Evolutionary conservation across 1,139 yeast genomes (phyloP).

Genomic region (Yamadazyma sp.): DNA sequence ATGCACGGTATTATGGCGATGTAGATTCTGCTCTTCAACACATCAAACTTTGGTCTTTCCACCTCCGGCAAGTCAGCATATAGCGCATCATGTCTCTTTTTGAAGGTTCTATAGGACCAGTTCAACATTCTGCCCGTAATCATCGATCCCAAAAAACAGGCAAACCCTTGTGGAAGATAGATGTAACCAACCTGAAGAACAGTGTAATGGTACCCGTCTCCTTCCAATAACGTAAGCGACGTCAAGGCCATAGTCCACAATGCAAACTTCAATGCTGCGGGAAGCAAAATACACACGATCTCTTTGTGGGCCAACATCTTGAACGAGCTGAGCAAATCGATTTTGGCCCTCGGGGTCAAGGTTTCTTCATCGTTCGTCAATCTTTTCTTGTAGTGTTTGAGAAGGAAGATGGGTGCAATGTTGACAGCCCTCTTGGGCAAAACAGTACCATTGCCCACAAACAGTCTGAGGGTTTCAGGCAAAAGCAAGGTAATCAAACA

Average conservation of each 20-base stretch:
- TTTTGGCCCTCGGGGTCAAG: conserved; percentile 17
- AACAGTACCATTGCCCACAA: conserved; percentile 43
- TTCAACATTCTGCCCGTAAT: conserved; percentile 29
- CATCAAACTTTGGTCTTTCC: conserved; percentile 28
- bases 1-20: conserved; percentile 26
- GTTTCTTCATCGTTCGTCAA: conserved; percentile 30
- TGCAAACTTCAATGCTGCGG: conserved; percentile 37
- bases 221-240: conserved; percentile 31
- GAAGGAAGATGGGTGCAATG: conserved; percentile 23
- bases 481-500: conserved; percentile 23
- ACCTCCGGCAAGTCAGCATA: conserved; percentile 15
- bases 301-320: conserved; percentile 25
- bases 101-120: conserved; percentile 26
- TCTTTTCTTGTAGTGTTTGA: conserved; percentile 24
- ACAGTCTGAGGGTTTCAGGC: conserved; percentile 37
- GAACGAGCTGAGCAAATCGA: conserved; percentile 31
- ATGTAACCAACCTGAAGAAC: conserved; percentile 39
- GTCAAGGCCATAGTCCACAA: conserved; percentile 39
- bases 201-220: conserved; percentile 28
- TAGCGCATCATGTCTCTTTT: conserved; percentile 17
- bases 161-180: conserved; percentile 41
- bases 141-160: conserved; percentile 31
- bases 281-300: conserved; percentile 27
- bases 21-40: conserved; percentile 27
- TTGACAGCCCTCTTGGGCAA: conserved; percentile 23